Conservation (phyloP, 495 filamentous ascomycete species). For the Penicillium lagena region DNA sequence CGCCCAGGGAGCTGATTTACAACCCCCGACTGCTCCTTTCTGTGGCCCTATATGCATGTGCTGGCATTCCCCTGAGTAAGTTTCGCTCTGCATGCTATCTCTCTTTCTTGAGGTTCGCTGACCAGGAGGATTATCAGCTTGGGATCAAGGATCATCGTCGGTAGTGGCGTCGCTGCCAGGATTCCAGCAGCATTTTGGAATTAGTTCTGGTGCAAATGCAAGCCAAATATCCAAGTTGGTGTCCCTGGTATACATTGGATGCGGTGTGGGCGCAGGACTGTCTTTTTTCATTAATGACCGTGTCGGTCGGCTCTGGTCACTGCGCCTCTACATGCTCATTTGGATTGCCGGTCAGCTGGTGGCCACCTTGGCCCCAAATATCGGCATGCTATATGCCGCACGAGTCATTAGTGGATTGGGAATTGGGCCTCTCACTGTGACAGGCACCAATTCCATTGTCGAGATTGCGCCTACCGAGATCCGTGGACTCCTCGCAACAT, state of each 20-base stretch:
- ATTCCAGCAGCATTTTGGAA: constrained; percentile 9
- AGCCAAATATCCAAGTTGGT: constrained; percentile 7
- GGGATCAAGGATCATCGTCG: constrained; percentile 12
- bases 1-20: constrained; percentile 6
- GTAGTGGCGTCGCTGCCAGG: constrained; percentile 6
- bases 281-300: constrained; percentile 16
- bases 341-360: constrained; percentile 10
- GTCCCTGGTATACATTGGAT: constrained; percentile 10
- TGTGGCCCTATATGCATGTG: constrained; percentile 5
- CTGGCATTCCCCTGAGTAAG: constrained; percentile 11
- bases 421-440: constrained; percentile 10
- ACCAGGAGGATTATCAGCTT: background rate
- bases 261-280: constrained; percentile 8
- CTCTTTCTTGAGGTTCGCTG: background rate
- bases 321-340: constrained; percentile 2
- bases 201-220: constrained; percentile 4
- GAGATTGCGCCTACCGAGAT: constrained; percentile 12
- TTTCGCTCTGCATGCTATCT: background rate
- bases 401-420: constrained; percentile 13
- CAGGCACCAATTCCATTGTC: constrained; percentile 6
- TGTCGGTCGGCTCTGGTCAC: constrained; percentile 10
- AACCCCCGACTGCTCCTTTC: constrained; percentile 4
- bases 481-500: constrained; percentile 10
- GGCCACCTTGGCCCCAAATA: background rate
- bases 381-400: constrained; percentile 3